Base-by-base conservation (phyloP, 768 basidiomycete species). In the Termitomyces sp. region DNA sequence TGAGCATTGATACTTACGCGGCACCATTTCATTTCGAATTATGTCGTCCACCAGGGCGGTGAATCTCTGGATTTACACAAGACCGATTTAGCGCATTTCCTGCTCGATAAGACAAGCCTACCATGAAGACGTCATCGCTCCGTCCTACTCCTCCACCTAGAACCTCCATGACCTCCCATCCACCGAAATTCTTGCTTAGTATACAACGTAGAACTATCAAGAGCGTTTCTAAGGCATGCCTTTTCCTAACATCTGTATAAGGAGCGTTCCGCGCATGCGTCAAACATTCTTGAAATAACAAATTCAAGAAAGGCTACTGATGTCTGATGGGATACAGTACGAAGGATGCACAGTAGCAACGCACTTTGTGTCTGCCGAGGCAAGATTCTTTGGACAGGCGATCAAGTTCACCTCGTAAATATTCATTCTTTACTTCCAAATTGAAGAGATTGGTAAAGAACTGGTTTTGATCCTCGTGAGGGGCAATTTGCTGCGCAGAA, bases 121-220 rank as follows among this genome's bases (percentile, higher is more conserved):
- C 86, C 71, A 77, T 81, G 68, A 89, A 88, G 12, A 82, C 73
- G 18, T 58, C 61, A 65, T 88, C 87, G 53, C 85, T 86, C 53
- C 79, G 73, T 12, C 69, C 72, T 5, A 86, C 82, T 44, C 80
- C 81, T 15, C 84, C 84, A 2, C 84, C 85, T 45, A 88, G 77
- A 24, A 86, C 67, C 41, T 87, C 81, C 86, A 89, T 89, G 7
- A 83, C 77, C 64, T 89, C 87, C 85, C 84, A 88, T 31, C 88
- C 87, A 4, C 82, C 77, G 1, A 83, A 67, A 54, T 81, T 79
- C 70, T 88, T 88, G 37, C 72, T 72, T 53, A 88, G 71, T 18
- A 86, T 65, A 54, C 73, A 73, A 10, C 79, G 76, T 22, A 80
- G 64, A 4, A 83, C 33, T 15, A 83, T 68, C 0, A 76, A 69